Evolutionary conservation across 805 yeast genomes (phyloP), one percentile per base, ranked within the genome.

Genomic region (Limtongozyma cylindracea): DNA sequence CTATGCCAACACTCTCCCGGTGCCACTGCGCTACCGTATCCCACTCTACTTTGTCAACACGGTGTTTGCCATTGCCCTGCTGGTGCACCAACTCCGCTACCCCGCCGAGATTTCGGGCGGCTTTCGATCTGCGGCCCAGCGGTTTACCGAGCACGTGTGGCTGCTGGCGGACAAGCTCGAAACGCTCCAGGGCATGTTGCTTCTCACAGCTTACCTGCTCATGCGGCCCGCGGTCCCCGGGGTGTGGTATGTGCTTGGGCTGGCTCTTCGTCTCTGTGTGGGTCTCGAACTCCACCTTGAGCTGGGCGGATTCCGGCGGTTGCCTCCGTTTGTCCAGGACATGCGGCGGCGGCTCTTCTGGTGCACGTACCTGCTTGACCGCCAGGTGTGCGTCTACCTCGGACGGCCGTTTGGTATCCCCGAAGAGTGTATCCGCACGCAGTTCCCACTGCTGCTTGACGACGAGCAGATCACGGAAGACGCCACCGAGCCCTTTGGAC

Each of bases 191-290:
- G 80, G 82, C 1, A 47, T 74, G 9, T 38, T 80, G 10, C 46
- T 76, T 9, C 44, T 73, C 19, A 63, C 84, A 0, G 37, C 69
- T 4, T 80, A 72, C 37, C 64, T 91, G 1, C 53, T 71, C 16
- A 77, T 80, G 92, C 55, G 92, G 25, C 94, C 94, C 0, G 68
- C 84, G 1, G 61, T 62, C 9, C 92, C 93, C 0, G 88, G 92
- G 3, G 77, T 76, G n/a, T 80, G 95, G 95, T 76, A 76, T 38
- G 63, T 73, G 4, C 46, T 76, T 29, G 93, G 93, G 0, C 61
- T 76, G 2, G 80, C 84, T 0, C 42, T 77, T 22, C 53, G 94
- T 27, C 42, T 76, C 22, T 67, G 84, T 32, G 76, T 78, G 14
- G 94, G 80, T 41, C 41, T 80, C 27, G 93, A 91, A 2, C 48